Percentiles rank a stretch among this genome's conserved stretches.
phyloP scores from a whole-genome alignment of 257 asterid genomes.

The Craterostigma plantagineum region DNA sequence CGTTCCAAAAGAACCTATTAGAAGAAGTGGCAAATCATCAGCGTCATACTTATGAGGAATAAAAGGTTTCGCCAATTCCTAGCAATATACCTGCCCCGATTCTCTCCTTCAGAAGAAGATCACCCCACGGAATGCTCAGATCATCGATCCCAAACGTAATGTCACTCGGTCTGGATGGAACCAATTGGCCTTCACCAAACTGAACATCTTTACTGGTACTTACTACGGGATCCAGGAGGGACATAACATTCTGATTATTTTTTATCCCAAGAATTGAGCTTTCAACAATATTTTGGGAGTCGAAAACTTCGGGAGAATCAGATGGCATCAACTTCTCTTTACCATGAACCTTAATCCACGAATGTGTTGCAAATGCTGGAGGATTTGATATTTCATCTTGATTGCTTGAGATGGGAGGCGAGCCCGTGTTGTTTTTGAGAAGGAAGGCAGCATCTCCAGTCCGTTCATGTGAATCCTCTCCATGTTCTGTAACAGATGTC shows the following conservation, averaged over 20 bases:
- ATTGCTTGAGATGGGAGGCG: too few relatives aligned
- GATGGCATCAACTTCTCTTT: conserved; percentile 23
- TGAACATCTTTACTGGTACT: conserved; percentile 18
- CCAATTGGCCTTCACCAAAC: conserved; percentile 12
- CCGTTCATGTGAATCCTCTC: too few relatives aligned
- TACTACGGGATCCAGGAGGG: conserved; percentile 20
- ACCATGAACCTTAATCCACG: conserved; percentile 35
- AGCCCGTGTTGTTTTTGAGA: too few relatives aligned
- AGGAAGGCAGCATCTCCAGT: too few relatives aligned
- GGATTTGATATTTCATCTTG: too few relatives aligned
- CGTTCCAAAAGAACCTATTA: conserved; percentile 90
- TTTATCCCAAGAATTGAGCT: conserved; percentile 19
- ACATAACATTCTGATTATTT: conserved; percentile 23
- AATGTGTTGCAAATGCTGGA: too few relatives aligned
- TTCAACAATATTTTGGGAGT: conserved; percentile 18
- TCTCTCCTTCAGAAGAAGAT: conserved; percentile 78
- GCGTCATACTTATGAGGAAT: conserved; percentile 8
- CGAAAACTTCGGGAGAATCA: conserved; percentile 21
- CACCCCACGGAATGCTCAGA: conserved; percentile 98
- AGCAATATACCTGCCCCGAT: conserved; percentile 69
- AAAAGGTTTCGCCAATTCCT: neutral
- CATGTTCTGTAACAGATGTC: too few relatives aligned
- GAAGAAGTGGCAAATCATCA: neutral
- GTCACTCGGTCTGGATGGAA: conserved; percentile 47
- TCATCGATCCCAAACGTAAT: conserved; percentile 89